Evolutionary conservation across 306 rosid genomes (phyloP).

Genomic region (Ceratonia siliqua): DNA sequence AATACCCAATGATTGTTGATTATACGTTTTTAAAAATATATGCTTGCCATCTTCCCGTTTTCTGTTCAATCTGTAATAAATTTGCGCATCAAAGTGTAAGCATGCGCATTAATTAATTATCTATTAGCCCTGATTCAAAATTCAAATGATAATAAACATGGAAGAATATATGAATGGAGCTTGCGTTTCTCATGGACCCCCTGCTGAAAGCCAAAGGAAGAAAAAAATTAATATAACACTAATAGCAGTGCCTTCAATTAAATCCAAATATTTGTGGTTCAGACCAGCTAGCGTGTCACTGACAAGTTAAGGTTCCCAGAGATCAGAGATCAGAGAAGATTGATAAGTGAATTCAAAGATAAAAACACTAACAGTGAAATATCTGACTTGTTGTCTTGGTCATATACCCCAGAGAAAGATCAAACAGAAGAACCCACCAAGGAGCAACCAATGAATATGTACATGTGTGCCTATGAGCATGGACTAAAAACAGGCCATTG

Average conservation of each 20-base stretch:
- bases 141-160: constrained; percentile 3
- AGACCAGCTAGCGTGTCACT: constrained; percentile 12
- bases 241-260: constrained; percentile 20
- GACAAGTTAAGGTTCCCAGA: constrained; percentile 26
- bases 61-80: not conserved
- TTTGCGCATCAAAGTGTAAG: constrained; percentile 13
- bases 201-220: constrained; percentile 25
- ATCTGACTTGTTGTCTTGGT: constrained; percentile 31
- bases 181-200: constrained; percentile 15
- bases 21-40: not conserved
- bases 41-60: constrained; percentile 10
- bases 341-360: constrained; percentile 63
- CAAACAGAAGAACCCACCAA: constrained; percentile 33
- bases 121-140: not conserved
- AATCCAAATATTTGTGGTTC: constrained; percentile 36
- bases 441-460: constrained; percentile 45
- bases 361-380: constrained; percentile 42
- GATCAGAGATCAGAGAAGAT: not conserved
- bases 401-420: not conserved
- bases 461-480: constrained; percentile 41
- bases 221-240: not conserved
- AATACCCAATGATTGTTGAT: constrained; percentile 15
- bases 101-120: constrained; percentile 36
- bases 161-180: constrained; percentile 10
- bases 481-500: constrained; percentile 35